These are phyloP conservation scores for Mycena citricolor DNA, from an alignment of 1,284 basidiomycete genomes.

Conservation along the genomic window DNA sequence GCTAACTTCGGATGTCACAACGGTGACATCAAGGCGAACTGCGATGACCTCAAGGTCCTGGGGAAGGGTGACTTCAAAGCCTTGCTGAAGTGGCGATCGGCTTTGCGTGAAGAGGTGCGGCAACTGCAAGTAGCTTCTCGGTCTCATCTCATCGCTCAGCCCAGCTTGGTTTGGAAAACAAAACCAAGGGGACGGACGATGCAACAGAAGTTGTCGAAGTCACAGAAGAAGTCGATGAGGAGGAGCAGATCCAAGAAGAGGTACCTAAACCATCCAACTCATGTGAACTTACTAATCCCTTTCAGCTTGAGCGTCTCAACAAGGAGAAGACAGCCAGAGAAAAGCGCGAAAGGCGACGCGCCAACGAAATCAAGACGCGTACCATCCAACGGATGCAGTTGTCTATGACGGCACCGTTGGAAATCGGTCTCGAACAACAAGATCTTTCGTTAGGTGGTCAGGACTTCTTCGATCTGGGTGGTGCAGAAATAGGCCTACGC, in stretches of 20 bases:
- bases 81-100: constrained; percentile 88
- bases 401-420: constrained; percentile 94
- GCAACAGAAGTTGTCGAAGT: constrained; percentile 77
- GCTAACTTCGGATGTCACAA: constrained; percentile 72
- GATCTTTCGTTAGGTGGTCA: constrained; percentile 75
- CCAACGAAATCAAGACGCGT: constrained; percentile 87
- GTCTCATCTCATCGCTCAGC: constrained; percentile 1
- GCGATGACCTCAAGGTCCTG: constrained; percentile 92
- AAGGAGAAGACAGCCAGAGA: constrained; percentile 72
- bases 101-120: constrained; percentile 78
- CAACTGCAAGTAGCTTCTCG: constrained; percentile 4
- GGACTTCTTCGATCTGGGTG: constrained; percentile 81
- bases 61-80: constrained; percentile 97
- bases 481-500: constrained; percentile 54
- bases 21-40: constrained; percentile 79
- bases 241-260: constrained; percentile 86
- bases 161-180: constrained; percentile 81
- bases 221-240: constrained; percentile 78
- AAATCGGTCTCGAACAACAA: constrained; percentile 89
- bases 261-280: constrained; percentile 39
- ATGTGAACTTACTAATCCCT: not conserved
- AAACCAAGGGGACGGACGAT: constrained; percentile 70
- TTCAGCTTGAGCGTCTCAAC: constrained; percentile 81
- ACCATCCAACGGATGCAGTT: constrained; percentile 96
- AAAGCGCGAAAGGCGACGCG: constrained; percentile 82